These are phyloP conservation scores for Brettanomyces bruxellensis DNA, from an alignment of 805 yeast genomes.

Conservation along the genomic window DNA sequence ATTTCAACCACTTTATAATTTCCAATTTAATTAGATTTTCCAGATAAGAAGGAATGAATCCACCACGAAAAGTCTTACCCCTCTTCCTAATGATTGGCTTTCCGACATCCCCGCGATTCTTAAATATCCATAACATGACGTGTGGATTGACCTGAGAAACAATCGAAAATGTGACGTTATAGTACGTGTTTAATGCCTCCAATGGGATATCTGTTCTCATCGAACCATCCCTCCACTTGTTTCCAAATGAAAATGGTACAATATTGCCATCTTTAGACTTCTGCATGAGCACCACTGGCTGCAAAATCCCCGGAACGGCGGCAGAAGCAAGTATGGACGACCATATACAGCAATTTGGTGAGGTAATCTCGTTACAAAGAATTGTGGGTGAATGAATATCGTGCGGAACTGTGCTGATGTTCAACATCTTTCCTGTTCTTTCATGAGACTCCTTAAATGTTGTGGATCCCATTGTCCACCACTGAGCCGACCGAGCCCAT, in stretches of 20 bases:
- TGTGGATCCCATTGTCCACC: constrained; percentile 65
- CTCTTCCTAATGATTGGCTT: constrained; percentile 58
- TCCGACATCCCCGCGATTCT: constrained; percentile 76
- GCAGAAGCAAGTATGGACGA: constrained; percentile 66
- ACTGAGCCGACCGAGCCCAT: constrained; percentile 62
- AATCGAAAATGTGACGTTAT: constrained; percentile 65
- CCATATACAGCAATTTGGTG: constrained; percentile 81
- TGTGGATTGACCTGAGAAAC: constrained; percentile 84
- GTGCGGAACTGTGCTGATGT: constrained; percentile 72
- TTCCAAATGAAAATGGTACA: constrained; percentile 64
- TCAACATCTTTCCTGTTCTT: constrained; percentile 60
- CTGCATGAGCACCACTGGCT: constrained; percentile 76
- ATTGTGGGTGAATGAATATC: constrained; percentile 79
- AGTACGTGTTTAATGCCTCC: constrained; percentile 62
- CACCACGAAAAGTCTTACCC: constrained; percentile 61
- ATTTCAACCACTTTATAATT: constrained; percentile 66
- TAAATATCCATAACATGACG: constrained; percentile 63
- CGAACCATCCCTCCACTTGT: constrained; percentile 73
- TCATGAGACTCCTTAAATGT: constrained; percentile 65
- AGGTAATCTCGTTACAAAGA: constrained; percentile 64
- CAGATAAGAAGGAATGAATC: constrained; percentile 61
- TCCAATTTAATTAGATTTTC: constrained; percentile 67
- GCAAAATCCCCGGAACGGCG: constrained; percentile 76
- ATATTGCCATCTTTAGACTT: constrained; percentile 27
- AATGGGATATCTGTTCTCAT: constrained; percentile 72